These are phyloP conservation scores for Aspergillus flavus DNA, from an alignment of 2,329 filamentous ascomycete genomes.

Conservation along the genomic window DNA sequence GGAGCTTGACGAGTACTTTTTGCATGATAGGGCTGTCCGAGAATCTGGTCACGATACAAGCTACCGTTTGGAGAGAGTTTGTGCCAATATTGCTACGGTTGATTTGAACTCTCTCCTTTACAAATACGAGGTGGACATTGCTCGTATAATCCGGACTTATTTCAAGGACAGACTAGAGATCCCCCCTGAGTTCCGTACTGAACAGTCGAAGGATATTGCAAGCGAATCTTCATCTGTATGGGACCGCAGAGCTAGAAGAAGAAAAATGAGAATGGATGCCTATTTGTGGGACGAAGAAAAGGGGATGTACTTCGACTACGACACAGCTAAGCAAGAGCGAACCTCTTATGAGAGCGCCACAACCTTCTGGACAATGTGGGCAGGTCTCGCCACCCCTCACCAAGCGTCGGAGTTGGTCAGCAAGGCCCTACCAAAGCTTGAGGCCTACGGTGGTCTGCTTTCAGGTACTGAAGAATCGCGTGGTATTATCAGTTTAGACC, in stretches of 20 bases:
- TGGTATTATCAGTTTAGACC: constrained; percentile 73
- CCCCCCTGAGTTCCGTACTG: constrained; percentile 77
- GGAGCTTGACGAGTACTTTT: constrained; percentile 90
- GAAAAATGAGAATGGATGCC: constrained; percentile 85
- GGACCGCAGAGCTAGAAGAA: constrained; percentile 84
- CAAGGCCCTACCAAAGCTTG: constrained; percentile 82
- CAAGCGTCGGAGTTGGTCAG: constrained; percentile 84
- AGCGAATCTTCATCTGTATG: constrained; percentile 82
- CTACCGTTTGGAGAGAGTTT: constrained; percentile 86
- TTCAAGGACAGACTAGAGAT: constrained; percentile 84
- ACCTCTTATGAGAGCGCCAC: constrained; percentile 88
- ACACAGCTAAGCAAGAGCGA: constrained; percentile 79
- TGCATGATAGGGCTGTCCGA: constrained; percentile 92
- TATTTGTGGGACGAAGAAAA: constrained; percentile 90
- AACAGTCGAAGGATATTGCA: constrained; percentile 65
- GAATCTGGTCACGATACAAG: constrained; percentile 97
- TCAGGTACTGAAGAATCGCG: constrained; percentile 90
- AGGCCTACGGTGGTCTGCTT: constrained; percentile 82
- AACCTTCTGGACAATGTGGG: constrained; percentile 98
- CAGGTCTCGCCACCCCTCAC: constrained; percentile 79
- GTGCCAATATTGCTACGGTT: constrained; percentile 86
- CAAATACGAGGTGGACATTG: constrained; percentile 96
- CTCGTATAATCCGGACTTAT: constrained; percentile 77
- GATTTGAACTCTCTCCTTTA: constrained; percentile 93
- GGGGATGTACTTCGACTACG: constrained; percentile 98